Evolutionary conservation across 176 grass and related monocot genomes (phyloP).

Genomic region (Eragrostis curvula): DNA sequence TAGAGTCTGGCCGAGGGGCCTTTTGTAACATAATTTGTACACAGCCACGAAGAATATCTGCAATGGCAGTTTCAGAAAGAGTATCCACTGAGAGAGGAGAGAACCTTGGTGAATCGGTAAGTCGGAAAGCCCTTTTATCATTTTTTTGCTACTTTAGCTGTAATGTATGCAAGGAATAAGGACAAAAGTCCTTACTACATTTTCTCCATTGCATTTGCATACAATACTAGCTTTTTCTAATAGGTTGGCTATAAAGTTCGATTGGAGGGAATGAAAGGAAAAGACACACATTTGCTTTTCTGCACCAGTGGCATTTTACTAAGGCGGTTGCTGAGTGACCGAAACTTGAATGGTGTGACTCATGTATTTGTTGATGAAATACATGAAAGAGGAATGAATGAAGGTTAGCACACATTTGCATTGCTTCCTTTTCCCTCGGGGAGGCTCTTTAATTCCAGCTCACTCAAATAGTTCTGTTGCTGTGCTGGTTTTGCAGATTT

Average conservation of each 20-base stretch:
- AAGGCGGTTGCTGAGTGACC: conserved; percentile 88
- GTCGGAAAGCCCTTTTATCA: conserved; percentile 12
- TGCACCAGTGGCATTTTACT: conserved; percentile 98
- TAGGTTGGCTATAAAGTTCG: conserved; percentile 99
- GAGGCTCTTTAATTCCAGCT: conserved; percentile 28
- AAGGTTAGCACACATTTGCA: conserved; percentile 57
- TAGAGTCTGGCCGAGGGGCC: conserved; percentile 95
- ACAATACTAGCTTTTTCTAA: conserved; percentile 74
- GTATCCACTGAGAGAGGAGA: conserved; percentile 97
- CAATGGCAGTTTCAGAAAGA: conserved; percentile 95
- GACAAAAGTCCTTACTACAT: conserved; percentile 50
- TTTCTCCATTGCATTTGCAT: conserved; percentile 60
- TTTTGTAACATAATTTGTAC: conserved; percentile 99
- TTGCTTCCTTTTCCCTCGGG: not conserved
- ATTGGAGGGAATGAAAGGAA: conserved; percentile 95
- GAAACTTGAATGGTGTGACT: conserved; percentile 88
- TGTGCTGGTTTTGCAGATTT: conserved; percentile 68
- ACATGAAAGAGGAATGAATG: conserved; percentile 99
- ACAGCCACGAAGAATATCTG: conserved; percentile 96
- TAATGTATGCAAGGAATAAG: conserved; percentile 29
- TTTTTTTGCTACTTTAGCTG: conserved; percentile 3
- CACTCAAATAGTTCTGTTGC: conserved; percentile 2
- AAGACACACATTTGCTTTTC: conserved; percentile 97
- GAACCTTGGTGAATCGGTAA: conserved; percentile 93
- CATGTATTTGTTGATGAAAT: conserved; percentile 99